Evolutionary conservation across 1,139 yeast genomes (phyloP), one percentile per base, ranked within the genome.

Genomic region (Suhomyces bokatorum): DNA sequence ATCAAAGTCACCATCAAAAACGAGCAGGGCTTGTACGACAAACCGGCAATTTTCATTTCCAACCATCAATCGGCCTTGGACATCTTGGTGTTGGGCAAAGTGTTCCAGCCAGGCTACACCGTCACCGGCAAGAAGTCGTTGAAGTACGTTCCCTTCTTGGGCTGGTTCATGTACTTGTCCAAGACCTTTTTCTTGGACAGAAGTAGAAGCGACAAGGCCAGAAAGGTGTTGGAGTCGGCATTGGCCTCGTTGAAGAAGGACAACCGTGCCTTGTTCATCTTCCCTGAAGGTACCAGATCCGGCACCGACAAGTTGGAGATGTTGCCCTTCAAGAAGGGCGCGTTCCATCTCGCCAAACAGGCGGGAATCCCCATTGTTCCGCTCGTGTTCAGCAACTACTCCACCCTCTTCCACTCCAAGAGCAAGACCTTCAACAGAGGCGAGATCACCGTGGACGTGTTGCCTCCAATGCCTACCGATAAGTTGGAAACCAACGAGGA

Each of bases 231-330:
- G 60, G 83, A 84, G 44, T 64, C 70, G 11, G 96, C 97, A 3
- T 77, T 89, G 45, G 63, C 66, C 13, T 71, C 73, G 24, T 74
- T 93, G 63, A 83, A 81, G 60, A 58, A 64, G 11, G 70, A 81
- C 38, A 80, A 82, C 56, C 74, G 93, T 59, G 88, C 86, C 11
- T 75, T 91, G 33, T 91, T 84, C 73, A 80, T 91, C 69, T 91
- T 88, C 74, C 96, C 97, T 14, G 96, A 91, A 65, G 99, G 99
- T 20, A 95, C 99, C 1, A 80, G 99, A 63, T 88, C 97, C 0
- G 87, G 83, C 51, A 66, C 85, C 13, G 70, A 78, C 22, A 74
- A 74, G 36, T 84, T 95, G 42, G 82, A 77, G 10, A 69, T 95
- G 64, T 73, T 88, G 44, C 96, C 96, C 1, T 88, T 93, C 67